Evolutionary conservation across 2,329 filamentous ascomycete species (phyloP).

Genomic region (Ceratocystis diversiconidia): DNA sequence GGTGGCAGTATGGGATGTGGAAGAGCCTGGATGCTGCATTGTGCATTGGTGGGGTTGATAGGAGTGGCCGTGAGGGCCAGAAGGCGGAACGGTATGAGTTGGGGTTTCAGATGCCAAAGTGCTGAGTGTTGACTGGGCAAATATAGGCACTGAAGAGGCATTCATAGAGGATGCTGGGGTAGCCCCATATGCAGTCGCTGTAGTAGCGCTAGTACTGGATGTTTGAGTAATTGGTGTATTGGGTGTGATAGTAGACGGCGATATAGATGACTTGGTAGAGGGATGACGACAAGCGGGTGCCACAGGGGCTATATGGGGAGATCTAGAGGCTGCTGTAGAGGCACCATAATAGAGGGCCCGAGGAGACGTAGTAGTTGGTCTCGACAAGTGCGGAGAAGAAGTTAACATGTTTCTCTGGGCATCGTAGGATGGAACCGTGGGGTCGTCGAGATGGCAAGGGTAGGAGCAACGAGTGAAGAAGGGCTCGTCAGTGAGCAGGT

Average conservation of each 20-base stretch:
- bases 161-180: not conserved
- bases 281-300: slow-evolving; percentile 11
- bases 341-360: slow-evolving; percentile 16
- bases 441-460: not conserved
- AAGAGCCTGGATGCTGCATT: not conserved
- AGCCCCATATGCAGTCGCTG: not conserved
- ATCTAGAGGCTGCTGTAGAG: slow-evolving; percentile 14
- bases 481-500: not conserved
- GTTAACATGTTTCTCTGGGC: slow-evolving; percentile 18
- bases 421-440: slow-evolving; percentile 9
- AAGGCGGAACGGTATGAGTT: not conserved
- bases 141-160: not conserved
- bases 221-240: not conserved
- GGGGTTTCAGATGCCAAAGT: not conserved
- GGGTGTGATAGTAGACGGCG: not conserved
- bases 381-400: slow-evolving; percentile 17
- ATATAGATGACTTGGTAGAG: slow-evolving; percentile 12
- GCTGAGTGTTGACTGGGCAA: not conserved
- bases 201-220: not conserved
- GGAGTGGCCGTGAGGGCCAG: not conserved
- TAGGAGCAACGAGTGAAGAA: not conserved
- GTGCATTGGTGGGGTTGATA: not conserved
- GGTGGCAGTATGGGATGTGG: not conserved
- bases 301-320: slow-evolving; percentile 8
- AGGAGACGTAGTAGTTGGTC: slow-evolving; percentile 15